phyloP scores from a whole-genome alignment of 768 basidiomycete genomes.

The Daedaleopsis sinensis region DNA sequence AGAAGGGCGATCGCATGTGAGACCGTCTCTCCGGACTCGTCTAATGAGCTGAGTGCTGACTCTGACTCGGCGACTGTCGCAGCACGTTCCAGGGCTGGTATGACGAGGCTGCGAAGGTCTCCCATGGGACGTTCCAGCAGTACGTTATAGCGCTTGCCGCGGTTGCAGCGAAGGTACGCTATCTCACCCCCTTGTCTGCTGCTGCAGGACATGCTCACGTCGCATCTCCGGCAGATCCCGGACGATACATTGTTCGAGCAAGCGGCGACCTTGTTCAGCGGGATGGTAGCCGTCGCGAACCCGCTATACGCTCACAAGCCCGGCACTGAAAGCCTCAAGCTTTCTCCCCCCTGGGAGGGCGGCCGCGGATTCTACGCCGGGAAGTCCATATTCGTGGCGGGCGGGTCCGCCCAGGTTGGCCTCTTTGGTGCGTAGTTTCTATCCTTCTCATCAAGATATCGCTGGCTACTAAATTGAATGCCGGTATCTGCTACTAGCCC shows the following conservation, averaged over 20 bases:
- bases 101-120: not conserved
- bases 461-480: too few species aligned
- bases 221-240: not conserved
- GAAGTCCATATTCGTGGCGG: conserved; percentile 39
- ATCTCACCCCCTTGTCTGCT: too few species aligned
- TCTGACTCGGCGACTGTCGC: not conserved
- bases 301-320: conserved; percentile 36
- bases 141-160: not conserved
- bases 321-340: conserved; percentile 26
- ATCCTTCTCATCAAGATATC: too few species aligned
- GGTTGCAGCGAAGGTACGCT: not conserved
- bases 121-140: conserved; percentile 4
- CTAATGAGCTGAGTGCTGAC: too few species aligned
- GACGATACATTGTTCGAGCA: conserved; percentile 34
- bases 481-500: conserved; percentile 3
- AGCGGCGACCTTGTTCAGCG: conserved; percentile 41
- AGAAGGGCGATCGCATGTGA: conserved; percentile 30
- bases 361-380: conserved; percentile 34
- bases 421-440: conserved; percentile 35
- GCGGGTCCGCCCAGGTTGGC: conserved; percentile 42
- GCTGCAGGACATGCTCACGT: not conserved
- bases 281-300: conserved; percentile 34
- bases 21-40: not conserved
- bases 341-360: conserved; percentile 37
- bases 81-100: not conserved